Evolutionary conservation across 768 basidiomycete genomes (phyloP).

Genomic region (Boletus rubropictus): DNA sequence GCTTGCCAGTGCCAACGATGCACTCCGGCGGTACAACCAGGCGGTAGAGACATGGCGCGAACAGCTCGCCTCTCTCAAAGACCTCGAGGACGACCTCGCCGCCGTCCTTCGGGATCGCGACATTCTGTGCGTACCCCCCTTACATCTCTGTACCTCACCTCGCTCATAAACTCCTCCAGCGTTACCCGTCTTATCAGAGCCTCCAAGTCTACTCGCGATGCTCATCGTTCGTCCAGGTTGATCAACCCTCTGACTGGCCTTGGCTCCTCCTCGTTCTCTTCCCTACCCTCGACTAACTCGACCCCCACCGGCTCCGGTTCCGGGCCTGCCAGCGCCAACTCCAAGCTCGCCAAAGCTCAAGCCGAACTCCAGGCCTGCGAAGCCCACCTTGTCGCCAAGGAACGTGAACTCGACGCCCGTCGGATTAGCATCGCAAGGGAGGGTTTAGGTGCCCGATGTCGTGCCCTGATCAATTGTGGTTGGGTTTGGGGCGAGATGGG

Average conservation of each 20-base stretch:
- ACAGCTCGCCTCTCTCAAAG: slow-evolving; percentile 53
- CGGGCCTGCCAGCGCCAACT: slow-evolving; percentile 15
- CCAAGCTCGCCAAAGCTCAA: slow-evolving; percentile 62
- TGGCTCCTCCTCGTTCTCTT: slow-evolving; percentile 42
- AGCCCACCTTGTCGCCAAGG: slow-evolving; percentile 61
- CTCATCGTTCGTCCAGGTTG: slow-evolving; percentile 28
- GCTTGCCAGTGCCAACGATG: slow-evolving; percentile 63
- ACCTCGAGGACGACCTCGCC: slow-evolving; percentile 66
- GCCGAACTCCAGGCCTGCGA: slow-evolving; percentile 81
- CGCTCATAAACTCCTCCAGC: slow-evolving; percentile 31
- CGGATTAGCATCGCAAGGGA: slow-evolving; percentile 53
- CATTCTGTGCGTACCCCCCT: slow-evolving; percentile 56
- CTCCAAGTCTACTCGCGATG: slow-evolving; percentile 49
- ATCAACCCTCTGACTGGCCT: slow-evolving; percentile 18
- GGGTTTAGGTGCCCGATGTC: slow-evolving; percentile 57
- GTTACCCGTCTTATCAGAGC: slow-evolving; percentile 77
- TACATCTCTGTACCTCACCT: neutral
- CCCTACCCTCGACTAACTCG: slow-evolving; percentile 32
- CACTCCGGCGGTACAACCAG: slow-evolving; percentile 52
- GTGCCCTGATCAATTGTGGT: slow-evolving; percentile 64
- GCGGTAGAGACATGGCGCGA: slow-evolving; percentile 64
- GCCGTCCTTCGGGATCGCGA: slow-evolving; percentile 66
- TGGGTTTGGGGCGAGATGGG: slow-evolving; percentile 66
- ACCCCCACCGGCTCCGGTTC: slow-evolving; percentile 18
- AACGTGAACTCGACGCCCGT: slow-evolving; percentile 51